Percentiles rank a stretch among this genome's conserved stretches.
Evolutionary conservation across 1,284 basidiomycete species (phyloP).

Genomic region (Schizopora paradoxa): DNA sequence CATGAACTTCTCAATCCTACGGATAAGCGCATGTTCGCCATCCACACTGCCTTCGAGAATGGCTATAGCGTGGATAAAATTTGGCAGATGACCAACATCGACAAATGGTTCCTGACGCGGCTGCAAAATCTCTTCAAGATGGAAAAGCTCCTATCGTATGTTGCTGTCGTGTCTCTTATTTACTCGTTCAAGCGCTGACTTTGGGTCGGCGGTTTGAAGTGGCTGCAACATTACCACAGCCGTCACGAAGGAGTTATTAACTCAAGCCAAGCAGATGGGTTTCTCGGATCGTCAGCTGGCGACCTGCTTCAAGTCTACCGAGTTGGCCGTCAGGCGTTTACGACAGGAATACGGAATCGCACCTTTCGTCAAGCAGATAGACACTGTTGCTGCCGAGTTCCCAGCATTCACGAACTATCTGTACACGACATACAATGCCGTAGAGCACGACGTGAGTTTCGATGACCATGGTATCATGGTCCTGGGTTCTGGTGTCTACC

Average conservation of each 20-base stretch:
- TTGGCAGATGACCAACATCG: conserved; percentile 96
- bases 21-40: conserved; percentile 89
- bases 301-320: conserved; percentile 75
- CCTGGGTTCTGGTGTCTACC: conserved; percentile 95
- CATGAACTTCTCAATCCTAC: conserved; percentile 86
- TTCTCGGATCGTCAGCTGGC: conserved; percentile 95
- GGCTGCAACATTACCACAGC: conserved; percentile 62
- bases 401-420: conserved; percentile 98
- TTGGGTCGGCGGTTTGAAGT: conserved; percentile 32
- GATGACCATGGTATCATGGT: conserved; percentile 95
- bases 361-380: conserved; percentile 98
- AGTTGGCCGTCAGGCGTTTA: conserved; percentile 82
- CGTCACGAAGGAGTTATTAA: conserved; percentile 65
- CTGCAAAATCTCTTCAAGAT: conserved; percentile 80
- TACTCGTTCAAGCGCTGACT: neutral
- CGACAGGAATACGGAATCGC: conserved; percentile 81
- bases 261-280: conserved; percentile 89
- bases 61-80: conserved; percentile 95
- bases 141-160: conserved; percentile 71
- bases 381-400: conserved; percentile 98
- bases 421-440: conserved; percentile 95
- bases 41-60: conserved; percentile 81
- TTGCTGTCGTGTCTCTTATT: conserved; percentile 19
- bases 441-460: conserved; percentile 88
- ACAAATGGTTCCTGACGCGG: conserved; percentile 96